phyloP scores from a whole-genome alignment of 2,329 filamentous ascomycete genomes.

The Aspergillus fischeri region DNA sequence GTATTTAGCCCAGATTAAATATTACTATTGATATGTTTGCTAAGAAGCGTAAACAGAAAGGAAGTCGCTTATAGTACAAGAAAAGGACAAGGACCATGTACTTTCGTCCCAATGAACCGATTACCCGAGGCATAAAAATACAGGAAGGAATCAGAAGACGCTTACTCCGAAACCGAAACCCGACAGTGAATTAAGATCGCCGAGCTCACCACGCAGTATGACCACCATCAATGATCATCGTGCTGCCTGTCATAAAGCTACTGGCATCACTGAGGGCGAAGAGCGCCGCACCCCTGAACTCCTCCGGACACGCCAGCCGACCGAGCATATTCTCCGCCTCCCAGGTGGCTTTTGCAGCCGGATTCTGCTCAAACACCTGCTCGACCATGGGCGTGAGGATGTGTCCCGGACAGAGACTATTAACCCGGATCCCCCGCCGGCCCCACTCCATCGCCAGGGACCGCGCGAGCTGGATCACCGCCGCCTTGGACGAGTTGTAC shows the following conservation, averaged over 20 bases:
- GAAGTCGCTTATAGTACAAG: not conserved
- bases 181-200: not conserved
- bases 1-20: not conserved
- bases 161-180: too few species aligned
- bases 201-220: constrained; percentile 49
- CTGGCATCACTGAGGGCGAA: constrained; percentile 65
- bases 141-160: not conserved
- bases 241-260: constrained; percentile 66
- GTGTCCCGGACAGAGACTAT: constrained; percentile 52
- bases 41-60: not conserved
- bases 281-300: constrained; percentile 62
- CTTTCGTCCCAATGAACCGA: not conserved
- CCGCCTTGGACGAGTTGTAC: constrained; percentile 55
- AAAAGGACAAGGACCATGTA: not conserved
- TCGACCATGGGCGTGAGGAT: constrained; percentile 72
- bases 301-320: constrained; percentile 52
- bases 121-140: not conserved
- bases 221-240: constrained; percentile 68
- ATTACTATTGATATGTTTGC: not conserved
- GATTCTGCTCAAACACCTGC: constrained; percentile 69
- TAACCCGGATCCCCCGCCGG: constrained; percentile 50
- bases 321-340: constrained; percentile 50
- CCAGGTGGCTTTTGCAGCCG: constrained; percentile 51
- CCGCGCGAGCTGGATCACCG: constrained; percentile 49
- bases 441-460: constrained; percentile 53